Evolutionary conservation across 805 yeast genomes (phyloP).

Genomic region (Pichia gijzeniarum): DNA sequence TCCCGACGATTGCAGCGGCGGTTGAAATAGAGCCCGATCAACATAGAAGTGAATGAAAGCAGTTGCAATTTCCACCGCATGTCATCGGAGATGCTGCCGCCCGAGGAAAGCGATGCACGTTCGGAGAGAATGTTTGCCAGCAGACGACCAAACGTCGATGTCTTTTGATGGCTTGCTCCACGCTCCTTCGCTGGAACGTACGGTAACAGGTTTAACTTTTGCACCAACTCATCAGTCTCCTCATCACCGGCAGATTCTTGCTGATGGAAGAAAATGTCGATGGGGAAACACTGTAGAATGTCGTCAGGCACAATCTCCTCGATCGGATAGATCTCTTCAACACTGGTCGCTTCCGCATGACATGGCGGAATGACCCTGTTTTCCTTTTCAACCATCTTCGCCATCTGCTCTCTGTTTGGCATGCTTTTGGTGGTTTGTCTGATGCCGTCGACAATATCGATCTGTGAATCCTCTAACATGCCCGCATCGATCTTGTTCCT

Average conservation of each 20-base stretch:
- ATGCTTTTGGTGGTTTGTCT: conserved; percentile 60
- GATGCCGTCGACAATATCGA: conserved; percentile 78
- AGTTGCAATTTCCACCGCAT: conserved; percentile 53
- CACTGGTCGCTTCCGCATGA: conserved; percentile 71
- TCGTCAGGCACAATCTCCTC: conserved; percentile 59
- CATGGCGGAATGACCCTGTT: conserved; percentile 83
- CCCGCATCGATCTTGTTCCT: conserved; percentile 85
- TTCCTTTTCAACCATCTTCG: conserved; percentile 43
- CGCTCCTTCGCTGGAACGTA: conserved; percentile 6
- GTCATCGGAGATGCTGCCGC: conserved; percentile 2
- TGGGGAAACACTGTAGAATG: conserved; percentile 60
- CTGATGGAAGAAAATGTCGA: conserved; percentile 42
- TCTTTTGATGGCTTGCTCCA: conserved; percentile 30
- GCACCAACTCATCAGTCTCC: conserved; percentile 34
- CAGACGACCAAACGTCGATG: conserved; percentile 10
- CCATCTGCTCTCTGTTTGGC: conserved; percentile 65
- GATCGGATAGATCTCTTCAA: conserved; percentile 77
- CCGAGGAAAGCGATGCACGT: background rate
- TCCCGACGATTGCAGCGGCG: conserved; percentile 58
- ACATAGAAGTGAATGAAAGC: conserved; percentile 71
- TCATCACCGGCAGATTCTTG: conserved; percentile 17
- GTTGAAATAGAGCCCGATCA: conserved; percentile 73
- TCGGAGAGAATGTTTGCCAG: background rate
- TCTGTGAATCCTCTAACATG: conserved; percentile 58
- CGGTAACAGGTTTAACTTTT: conserved; percentile 7